Conservation (phyloP, 306 rosid genomes). For the Canavalia gladiata region DNA sequence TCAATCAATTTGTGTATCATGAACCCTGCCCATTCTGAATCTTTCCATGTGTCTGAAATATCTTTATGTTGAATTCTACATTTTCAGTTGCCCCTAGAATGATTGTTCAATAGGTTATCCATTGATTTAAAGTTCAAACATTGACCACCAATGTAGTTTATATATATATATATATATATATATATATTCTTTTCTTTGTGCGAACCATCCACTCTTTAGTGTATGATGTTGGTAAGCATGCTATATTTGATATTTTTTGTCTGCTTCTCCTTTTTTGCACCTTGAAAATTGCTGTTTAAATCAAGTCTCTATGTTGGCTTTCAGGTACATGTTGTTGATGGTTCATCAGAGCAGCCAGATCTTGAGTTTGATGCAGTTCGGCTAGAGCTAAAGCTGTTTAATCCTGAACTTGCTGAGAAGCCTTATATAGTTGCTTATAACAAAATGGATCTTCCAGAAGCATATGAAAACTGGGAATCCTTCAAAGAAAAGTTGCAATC, state of each 20-base stretch:
- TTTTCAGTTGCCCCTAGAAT: constrained; percentile 32
- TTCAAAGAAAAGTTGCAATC: constrained; percentile 78
- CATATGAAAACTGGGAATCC: constrained; percentile 78
- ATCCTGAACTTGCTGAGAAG: constrained; percentile 93
- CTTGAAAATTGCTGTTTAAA: constrained; percentile 24
- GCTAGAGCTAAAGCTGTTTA: constrained; percentile 86
- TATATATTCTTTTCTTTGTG: not conserved
- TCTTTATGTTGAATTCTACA: constrained; percentile 26
- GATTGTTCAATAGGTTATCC: constrained; percentile 35
- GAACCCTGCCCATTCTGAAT: constrained; percentile 20
- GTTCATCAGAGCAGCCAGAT: constrained; percentile 90
- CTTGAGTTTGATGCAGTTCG: constrained; percentile 95
- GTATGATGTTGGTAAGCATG: constrained; percentile 33
- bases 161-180: not conserved
- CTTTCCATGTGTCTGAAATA: constrained; percentile 7
- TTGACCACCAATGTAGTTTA: constrained; percentile 17
- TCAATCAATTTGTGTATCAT: constrained; percentile 32
- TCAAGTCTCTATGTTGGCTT: constrained; percentile 38
- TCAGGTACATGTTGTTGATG: constrained; percentile 92
- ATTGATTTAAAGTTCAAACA: constrained; percentile 8
- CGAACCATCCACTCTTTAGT: constrained; percentile 29
- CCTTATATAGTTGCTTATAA: constrained; percentile 87
- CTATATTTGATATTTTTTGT: constrained; percentile 40
- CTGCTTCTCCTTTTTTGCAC: constrained; percentile 20
- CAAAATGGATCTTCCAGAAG: constrained; percentile 99